These are phyloP conservation scores for Phytophthora pseudosyringae DNA, from an alignment of 352 stramenopile genomes.

Conservation along the genomic window DNA sequence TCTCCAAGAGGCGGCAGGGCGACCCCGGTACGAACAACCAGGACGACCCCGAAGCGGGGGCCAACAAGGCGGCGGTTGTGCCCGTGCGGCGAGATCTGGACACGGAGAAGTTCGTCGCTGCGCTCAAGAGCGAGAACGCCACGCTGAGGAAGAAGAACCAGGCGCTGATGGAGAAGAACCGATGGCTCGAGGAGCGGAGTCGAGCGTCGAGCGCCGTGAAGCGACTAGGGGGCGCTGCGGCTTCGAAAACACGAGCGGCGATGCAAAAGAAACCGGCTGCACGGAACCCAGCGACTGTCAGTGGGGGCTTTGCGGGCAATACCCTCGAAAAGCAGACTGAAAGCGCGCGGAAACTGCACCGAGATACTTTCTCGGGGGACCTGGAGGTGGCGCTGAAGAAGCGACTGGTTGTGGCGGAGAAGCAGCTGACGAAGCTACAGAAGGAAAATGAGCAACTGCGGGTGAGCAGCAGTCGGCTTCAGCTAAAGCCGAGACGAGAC, in stretches of 20 bases:
- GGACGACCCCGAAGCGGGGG: slow-evolving; percentile 46
- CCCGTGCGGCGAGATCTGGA: slow-evolving; percentile 69
- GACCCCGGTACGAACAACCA: slow-evolving; percentile 63
- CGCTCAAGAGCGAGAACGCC: slow-evolving; percentile 77
- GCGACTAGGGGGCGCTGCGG: slow-evolving; percentile 20
- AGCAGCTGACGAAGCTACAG: slow-evolving; percentile 71
- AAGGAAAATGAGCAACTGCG: slow-evolving; percentile 74
- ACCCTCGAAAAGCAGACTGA: slow-evolving; percentile 53
- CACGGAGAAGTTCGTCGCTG: slow-evolving; percentile 83
- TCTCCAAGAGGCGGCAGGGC: slow-evolving; percentile 74
- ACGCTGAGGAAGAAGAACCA: slow-evolving; percentile 82
- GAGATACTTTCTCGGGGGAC: slow-evolving; percentile 58
- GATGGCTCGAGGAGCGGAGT: slow-evolving; percentile 54
- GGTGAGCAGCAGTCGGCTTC: slow-evolving; percentile 6
- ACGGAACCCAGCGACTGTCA: slow-evolving; percentile 2
- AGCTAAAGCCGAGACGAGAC: slow-evolving; percentile 21
- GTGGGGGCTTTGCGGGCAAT: slow-evolving; percentile 31
- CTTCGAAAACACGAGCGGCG: neutral
- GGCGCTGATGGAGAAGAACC: slow-evolving; percentile 71
- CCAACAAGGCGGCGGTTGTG: slow-evolving; percentile 36
- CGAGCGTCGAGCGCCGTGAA: slow-evolving; percentile 29
- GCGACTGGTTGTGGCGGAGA: slow-evolving; percentile 69
- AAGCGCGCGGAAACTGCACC: slow-evolving; percentile 53
- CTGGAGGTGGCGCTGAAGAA: slow-evolving; percentile 80
- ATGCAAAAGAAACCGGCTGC: slow-evolving; percentile 19